Percentiles rank a stretch among this genome's conserved stretches.
phyloP scores from a whole-genome alignment of 1,139 yeast genomes.

The Geotrichum citri-aurantii region DNA sequence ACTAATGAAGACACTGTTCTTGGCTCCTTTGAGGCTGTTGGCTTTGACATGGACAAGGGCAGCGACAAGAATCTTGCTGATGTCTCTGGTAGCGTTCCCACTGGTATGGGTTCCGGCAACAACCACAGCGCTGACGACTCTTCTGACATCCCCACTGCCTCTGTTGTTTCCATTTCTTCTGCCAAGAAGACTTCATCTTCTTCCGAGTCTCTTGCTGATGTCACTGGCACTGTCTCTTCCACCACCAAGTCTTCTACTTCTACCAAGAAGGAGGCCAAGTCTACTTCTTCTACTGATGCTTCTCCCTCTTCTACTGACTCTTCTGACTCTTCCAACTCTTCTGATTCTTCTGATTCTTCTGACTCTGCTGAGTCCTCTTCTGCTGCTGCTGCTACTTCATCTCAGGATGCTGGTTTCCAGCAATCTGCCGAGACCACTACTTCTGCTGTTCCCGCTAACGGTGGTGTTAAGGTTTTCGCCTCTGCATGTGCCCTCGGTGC shows the following conservation, averaged over 20 bases:
- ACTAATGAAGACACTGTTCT: slow-evolving; percentile 57
- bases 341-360: slow-evolving; percentile 12
- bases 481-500: background rate
- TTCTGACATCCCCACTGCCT: slow-evolving; percentile 20
- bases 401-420: slow-evolving; percentile 28
- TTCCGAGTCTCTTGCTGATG: slow-evolving; percentile 13
- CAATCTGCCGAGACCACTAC: slow-evolving; percentile 2
- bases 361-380: slow-evolving; percentile 13
- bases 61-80: slow-evolving; percentile 25
- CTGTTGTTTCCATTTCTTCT: slow-evolving; percentile 24
- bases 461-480: background rate
- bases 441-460: slow-evolving; percentile 8
- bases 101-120: slow-evolving; percentile 21
- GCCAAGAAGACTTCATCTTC: slow-evolving; percentile 5
- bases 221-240: slow-evolving; percentile 12
- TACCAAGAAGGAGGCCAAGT: slow-evolving; percentile 19
- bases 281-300: slow-evolving; percentile 18
- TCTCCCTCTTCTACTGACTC: slow-evolving; percentile 18
- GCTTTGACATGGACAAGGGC: slow-evolving; percentile 50
- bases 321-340: slow-evolving; percentile 16
- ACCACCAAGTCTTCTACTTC: slow-evolving; percentile 8
- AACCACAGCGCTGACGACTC: slow-evolving; percentile 17
- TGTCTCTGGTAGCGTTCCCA: slow-evolving; percentile 22
- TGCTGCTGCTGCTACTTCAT: slow-evolving; percentile 12
- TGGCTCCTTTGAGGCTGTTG: slow-evolving; percentile 56